Evolutionary conservation across 2,329 filamentous ascomycete species (phyloP), one percentile per base, ranked within the genome.

Genomic region (Ophiocordyceps robertsii): DNA sequence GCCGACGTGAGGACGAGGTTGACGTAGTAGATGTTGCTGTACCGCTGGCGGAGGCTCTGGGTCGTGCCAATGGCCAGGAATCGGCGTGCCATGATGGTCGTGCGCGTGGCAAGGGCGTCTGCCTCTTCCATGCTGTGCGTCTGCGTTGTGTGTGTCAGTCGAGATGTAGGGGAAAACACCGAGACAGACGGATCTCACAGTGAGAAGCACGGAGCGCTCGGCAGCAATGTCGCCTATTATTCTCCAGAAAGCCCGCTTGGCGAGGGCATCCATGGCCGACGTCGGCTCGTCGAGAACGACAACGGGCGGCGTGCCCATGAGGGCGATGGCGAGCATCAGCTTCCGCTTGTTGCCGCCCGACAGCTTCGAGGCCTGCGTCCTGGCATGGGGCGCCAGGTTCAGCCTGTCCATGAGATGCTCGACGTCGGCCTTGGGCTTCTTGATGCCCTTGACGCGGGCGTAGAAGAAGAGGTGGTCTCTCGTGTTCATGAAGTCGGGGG

Each of bases 51-150:
- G 3, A 83, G 63, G 38, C 70, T 63, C 21, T 75, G 64, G 1
- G 70, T 75, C 0, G 75, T 80, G 1, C 79, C 79, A 1, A 82
- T 59, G 0, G 77, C 78, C 12, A 84, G 63, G 68, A 84, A 41
- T 1, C 51, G 44, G 2, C 46, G 43, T 10, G 54, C 49, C n/a
- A 57, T 47, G 38, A 57, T 51, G 38, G 47, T 53, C 6, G 84
- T 83, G 2, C 84, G 72, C 35, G 77, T 78, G 0, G 87, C 86
- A 1, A 95, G 70, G 1, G 84, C 84, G 53, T 92, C 85, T 0
- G 87, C 87, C 62, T 94, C 87, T 59, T 94, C 87, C 86, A 94
- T 93, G 37, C 76, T 82, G 58, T 94, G 87, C 0, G 87, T 94
- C 0, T 51, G n/a, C 19, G 30, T 1, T 8, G 13, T n/a, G 40